phyloP scores from a whole-genome alignment of 345 rosid species.

The Psidium guajava region DNA sequence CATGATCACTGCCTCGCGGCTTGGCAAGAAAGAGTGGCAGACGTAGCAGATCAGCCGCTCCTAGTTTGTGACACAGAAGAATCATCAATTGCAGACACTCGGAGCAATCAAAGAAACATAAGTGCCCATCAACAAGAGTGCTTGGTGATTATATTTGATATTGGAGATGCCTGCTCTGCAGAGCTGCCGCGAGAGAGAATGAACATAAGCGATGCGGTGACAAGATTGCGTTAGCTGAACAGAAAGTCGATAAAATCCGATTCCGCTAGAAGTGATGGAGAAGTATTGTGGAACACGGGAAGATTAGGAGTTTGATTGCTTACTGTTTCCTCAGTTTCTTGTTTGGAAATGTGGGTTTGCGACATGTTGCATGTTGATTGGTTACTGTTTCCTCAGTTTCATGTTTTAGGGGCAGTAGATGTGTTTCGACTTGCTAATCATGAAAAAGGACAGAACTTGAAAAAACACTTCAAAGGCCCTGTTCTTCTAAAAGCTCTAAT shows the following conservation, averaged over 20 bases:
- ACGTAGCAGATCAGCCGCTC: neutral
- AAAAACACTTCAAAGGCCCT: neutral
- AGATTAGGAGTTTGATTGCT: neutral
- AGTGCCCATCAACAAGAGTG: neutral
- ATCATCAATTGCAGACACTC: too few relatives aligned
- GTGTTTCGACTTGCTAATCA: neutral
- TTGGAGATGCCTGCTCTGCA: neutral
- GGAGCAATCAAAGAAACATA: neutral
- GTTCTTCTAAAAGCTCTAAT: neutral
- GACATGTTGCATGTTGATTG: neutral
- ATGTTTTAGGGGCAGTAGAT: neutral
- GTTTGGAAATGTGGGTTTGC: neutral
- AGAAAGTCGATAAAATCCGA: neutral
- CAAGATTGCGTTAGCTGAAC: neutral
- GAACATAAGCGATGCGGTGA: neutral
- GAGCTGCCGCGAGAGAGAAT: neutral
- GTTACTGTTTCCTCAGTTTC: neutral
- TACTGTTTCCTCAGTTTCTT: neutral
- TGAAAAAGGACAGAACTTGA: neutral
- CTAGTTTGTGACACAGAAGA: neutral
- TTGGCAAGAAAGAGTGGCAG: neutral
- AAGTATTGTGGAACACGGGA: neutral
- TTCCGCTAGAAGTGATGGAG: neutral
- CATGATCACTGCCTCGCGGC: neutral
- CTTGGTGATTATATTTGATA: neutral